Conservation (phyloP, 2,329 filamentous ascomycete genomes). For the Tolypocladium ovalisporum region DNA sequence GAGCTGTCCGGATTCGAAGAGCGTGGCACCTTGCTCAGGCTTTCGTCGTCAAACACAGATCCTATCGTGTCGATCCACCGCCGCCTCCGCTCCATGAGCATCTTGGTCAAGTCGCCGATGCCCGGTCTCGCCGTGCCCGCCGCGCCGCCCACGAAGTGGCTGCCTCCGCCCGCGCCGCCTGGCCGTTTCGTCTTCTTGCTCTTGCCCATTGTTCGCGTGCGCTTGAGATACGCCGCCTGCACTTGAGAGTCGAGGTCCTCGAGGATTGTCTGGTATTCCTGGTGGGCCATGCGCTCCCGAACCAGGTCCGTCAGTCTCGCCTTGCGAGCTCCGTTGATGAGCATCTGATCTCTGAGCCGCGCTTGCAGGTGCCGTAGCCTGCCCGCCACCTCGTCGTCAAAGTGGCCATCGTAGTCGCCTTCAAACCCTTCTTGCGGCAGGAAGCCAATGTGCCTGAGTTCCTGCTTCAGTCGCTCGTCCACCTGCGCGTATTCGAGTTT, state of each 20-base stretch:
- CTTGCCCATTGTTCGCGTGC: constrained; percentile 88
- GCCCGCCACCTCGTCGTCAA: constrained; percentile 88
- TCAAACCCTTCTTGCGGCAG: constrained; percentile 53
- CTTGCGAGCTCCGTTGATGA: constrained; percentile 86
- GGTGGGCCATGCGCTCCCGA: constrained; percentile 86
- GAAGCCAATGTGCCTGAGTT: constrained; percentile 84
- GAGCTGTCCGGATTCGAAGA: constrained; percentile 49
- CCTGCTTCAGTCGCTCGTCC: constrained; percentile 83
- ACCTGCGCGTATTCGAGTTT: constrained; percentile 79
- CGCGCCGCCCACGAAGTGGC: constrained; percentile 47
- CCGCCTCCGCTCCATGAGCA: constrained; percentile 79
- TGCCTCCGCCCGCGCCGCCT: constrained; percentile 64
- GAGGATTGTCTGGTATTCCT: constrained; percentile 93
- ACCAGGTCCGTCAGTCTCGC: constrained; percentile 76
- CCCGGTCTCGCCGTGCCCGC: constrained; percentile 59
- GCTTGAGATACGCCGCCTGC: constrained; percentile 89
- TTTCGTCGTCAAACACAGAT: constrained; percentile 79
- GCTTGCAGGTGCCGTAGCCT: constrained; percentile 77
- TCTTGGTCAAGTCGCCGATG: constrained; percentile 85
- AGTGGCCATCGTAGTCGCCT: constrained; percentile 79
- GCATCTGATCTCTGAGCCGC: constrained; percentile 70
- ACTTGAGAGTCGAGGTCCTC: constrained; percentile 95
- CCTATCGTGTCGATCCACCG: constrained; percentile 89
- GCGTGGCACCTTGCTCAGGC: constrained; percentile 60
- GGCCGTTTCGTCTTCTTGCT: constrained; percentile 80